phyloP scores from a whole-genome alignment of 345 rosid species.

The Hibiscus mutabilis region DNA sequence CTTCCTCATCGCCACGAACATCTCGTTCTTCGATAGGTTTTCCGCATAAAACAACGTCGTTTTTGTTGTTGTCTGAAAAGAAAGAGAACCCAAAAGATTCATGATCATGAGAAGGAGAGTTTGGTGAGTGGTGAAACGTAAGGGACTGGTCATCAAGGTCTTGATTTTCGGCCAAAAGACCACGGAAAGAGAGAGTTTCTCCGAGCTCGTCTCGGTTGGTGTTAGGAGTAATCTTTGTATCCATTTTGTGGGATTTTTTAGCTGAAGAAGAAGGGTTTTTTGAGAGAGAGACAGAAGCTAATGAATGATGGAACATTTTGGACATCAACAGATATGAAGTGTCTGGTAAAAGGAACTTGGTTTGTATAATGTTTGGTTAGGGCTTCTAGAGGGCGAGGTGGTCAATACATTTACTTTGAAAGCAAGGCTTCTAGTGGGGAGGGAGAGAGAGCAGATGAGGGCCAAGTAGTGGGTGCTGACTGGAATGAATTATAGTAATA shows the following conservation, averaged over 20 bases:
- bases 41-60: conserved; percentile 20
- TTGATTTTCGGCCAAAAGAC: conserved; percentile 13
- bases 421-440: background rate
- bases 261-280: no score
- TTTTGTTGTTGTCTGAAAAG: background rate
- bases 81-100: conserved; percentile 23
- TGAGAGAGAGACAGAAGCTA: no score
- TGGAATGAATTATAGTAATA: background rate
- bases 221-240: background rate
- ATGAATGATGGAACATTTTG: background rate
- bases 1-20: background rate
- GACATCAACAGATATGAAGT: background rate
- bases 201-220: conserved; percentile 5
- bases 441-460: no score
- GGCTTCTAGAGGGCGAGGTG: background rate
- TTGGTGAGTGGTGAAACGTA: background rate
- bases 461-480: background rate
- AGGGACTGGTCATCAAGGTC: background rate
- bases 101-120: background rate
- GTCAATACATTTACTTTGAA: background rate
- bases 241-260: background rate
- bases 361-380: background rate
- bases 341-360: background rate
- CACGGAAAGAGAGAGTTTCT: conserved; percentile 28
- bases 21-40: background rate